These are phyloP conservation scores for Sindora glabra DNA, from an alignment of 306 rosid species.

Conservation along the genomic window DNA sequence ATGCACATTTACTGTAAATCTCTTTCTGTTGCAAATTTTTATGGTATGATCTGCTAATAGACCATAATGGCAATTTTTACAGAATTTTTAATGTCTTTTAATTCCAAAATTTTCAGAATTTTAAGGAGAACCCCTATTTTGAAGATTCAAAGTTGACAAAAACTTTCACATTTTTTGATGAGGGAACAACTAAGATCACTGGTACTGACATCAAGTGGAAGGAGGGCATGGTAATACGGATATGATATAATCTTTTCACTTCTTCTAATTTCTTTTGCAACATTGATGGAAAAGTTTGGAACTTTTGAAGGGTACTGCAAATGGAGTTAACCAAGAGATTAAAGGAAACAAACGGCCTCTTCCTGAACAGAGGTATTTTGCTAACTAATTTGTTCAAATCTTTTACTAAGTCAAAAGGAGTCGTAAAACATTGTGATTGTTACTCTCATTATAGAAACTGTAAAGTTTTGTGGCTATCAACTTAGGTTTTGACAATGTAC, in stretches of 20 bases:
- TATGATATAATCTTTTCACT: neutral
- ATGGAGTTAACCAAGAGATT: constrained; percentile 42
- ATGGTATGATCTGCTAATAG: neutral
- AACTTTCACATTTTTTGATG: constrained; percentile 43
- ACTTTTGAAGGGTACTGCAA: constrained; percentile 39
- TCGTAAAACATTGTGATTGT: neutral
- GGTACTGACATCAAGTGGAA: constrained; percentile 68
- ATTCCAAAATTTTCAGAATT: constrained; percentile 36
- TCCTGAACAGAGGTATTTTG: constrained; percentile 41
- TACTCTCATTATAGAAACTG: neutral
- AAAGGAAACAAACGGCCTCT: constrained; percentile 49
- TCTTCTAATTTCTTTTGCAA: neutral
- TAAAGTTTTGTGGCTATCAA: neutral
- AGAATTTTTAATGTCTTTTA: neutral
- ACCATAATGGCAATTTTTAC: neutral
- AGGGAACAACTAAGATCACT: constrained; percentile 41
- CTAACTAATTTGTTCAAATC: neutral
- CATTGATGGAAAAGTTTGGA: neutral
- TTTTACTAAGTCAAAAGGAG: neutral
- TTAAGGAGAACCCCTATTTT: constrained; percentile 52
- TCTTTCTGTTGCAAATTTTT: neutral
- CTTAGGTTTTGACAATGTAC: neutral
- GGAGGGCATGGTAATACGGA: constrained; percentile 44
- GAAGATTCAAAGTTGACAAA: constrained; percentile 54
- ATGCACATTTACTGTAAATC: neutral